Evolutionary conservation across 2,329 filamentous ascomycete genomes (phyloP), one percentile per base, ranked within the genome.

Genomic region (Paradendryphiella salina): DNA sequence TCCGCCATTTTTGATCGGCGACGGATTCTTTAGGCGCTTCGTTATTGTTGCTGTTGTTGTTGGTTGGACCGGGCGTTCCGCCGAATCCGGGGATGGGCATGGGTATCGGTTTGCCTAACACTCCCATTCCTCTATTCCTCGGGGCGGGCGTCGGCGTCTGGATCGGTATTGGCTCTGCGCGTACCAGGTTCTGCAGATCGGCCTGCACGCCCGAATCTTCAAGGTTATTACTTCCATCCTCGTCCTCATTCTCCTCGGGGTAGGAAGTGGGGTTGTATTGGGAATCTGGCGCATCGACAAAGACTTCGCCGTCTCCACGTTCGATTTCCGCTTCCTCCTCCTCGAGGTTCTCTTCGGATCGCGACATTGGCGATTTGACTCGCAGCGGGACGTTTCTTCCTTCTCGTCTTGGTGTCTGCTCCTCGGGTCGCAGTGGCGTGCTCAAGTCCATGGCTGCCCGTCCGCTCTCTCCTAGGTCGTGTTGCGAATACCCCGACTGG

Each of bases 281-380:
- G 1, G 74, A 76, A 34, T 79, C 75, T 11, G 76, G 75, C n/a
- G 76, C 76, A 60, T 77, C 76, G 42, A 78, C 76, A 46, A 79
- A 79, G 45, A 77, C 74, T 31, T 77, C 76, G 11, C 41, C 47
- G 8, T 77, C 76, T 11, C 41, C 47, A 5, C 72, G 50, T 21
- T 69, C 65, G 3, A 67, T 46, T 50, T 57, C 70, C 40, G 54
- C 65, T 49, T 70, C 66, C 20, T 64, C 61, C 18, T 74, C 72
- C 29, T 77, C 75, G 6, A 73, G 66, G 5, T 82, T 83, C 63
- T 92, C 70, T 52, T 77, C 75, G 13, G 67, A 86, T 68, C 96
- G 89, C 65, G 89, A 94, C 78, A 96, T 90, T 0, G 92, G 92
- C 57, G 86, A 90, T 20, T 96, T 77, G 13, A 96, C 81, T 64